Base-by-base conservation (phyloP, 2,329 filamentous ascomycete genomes). In the Sphaerostilbella broomeana region DNA sequence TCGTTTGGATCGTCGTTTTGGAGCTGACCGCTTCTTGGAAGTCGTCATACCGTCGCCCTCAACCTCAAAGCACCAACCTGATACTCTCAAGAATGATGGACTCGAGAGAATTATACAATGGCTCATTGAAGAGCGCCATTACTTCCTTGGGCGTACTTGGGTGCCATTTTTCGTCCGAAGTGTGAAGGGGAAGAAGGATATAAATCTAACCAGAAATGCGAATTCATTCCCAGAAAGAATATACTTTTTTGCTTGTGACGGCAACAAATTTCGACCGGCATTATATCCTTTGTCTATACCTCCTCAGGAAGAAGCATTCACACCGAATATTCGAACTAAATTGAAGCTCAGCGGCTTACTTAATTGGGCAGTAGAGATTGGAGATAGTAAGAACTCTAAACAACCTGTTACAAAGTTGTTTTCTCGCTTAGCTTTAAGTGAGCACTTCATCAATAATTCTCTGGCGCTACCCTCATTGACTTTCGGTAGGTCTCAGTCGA, bases 21-120 rank as follows among this genome's bases (percentile, higher is more conserved):
- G 77, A 0, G 56, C 68, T 0, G 76, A 81, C 46, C 65, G 77
- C 0, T 79, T 79, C 31, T 44, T 81, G 2, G 73, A 80, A 38
- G 42, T 81, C 1, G 52, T 67, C 4, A 60, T 79, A 5, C 75
- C 77, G 0, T 63, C 63, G 0, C 60, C 67, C 0, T 41, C 38
- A 26, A 57, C 51, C 1, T 55, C 54, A 8, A 56, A 49, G 3
- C 47, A 57, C 2, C 50, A 53, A 0, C 56, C 61, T 0, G 35
- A 45, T 0, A 34, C 57, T 0, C 42, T 64, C 3, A 59, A 54
- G 12, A 50, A 65, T 2, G 55, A 57, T 3, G 57, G 58, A 1
- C 46, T 56, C 1, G 47, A 63, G 1, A 47, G 60, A 1, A 52
- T 63, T 17, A 41, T 54, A 1, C 31, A 42, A 8, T 63, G 60